Base-by-base conservation (phyloP, 495 filamentous ascomycete species). In the Aspergillus panamensis region DNA sequence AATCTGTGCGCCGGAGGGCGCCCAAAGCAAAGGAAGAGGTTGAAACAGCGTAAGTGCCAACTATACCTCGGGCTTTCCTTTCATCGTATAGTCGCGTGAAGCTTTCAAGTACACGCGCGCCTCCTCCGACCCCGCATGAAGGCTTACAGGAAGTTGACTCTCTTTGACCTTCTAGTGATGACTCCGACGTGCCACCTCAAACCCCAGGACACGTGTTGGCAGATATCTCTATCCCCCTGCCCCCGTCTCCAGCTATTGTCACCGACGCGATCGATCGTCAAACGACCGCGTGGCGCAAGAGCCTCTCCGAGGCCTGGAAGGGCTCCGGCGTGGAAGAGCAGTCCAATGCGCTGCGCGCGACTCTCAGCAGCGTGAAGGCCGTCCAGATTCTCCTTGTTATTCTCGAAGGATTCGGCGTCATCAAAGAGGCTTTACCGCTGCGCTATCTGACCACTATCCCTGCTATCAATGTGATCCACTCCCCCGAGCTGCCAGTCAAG, bases 191-290 rank as follows among this genome's bases (percentile, higher is more conserved):
- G 29, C 47, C 59, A 3, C 33, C 57, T 62, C 32, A 39, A 32
- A 65, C 63, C 29, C 61, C 74, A 3, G 76, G 77, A 47, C 86
- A 82, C 58, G 86, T 87, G 16, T 84, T 85, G 51, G 4, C 30
- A 48, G 14, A 57, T 37, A 30, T 48, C 8, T 44, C 37, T 17
- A 25, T 40, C 30, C 35, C 54, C 3, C 77, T 96, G 32, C 93
- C 94, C 3, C 86, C 92, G 1, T 94, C 91, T 0, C 93, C 93
- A 0, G 86, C 90, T 17, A 82, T 89, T 48, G 85, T 97, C 48
- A 89, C 87, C n/a, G 82, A 91, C 60, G 84, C 54, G 6, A 90
- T 96, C 61, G 92, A 97, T 68, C 82, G 81, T 59, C 79, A 84
- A 60, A 89, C 90, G 1, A 70, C 83, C 19, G 82, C 77, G 30